Base-by-base conservation (phyloP, 805 yeast genomes). In the Saccharomycopsis guyanensis region DNA sequence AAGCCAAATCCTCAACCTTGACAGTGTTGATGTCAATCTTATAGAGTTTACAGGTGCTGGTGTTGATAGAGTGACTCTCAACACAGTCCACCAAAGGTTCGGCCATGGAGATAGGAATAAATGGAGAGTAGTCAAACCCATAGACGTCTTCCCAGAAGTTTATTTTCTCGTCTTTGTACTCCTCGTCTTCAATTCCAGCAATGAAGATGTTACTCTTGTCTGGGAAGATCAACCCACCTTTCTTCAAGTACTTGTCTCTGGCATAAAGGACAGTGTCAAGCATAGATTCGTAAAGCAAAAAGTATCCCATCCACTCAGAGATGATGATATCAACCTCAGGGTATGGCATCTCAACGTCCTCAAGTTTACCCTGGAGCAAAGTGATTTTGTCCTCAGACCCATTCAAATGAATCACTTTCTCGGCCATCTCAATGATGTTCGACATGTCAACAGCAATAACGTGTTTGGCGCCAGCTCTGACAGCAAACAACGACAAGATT, bases 281-380 rank as follows among this genome's bases (percentile, higher is more conserved):
- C 99, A 93, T 93, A 51, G 96, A 86, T 72, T 93, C 99, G 63
- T 91, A 93, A 47, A 94, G 72, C 56, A 94, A 66, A 60, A 93
- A 93, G 66, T 93, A 93, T 15, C 99, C 99, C 99, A 93, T 93
- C 99, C 99, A 93, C 66, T 93, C 99, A 53, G 93, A 81, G 51
- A 93, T 81, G 55, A 93, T 93, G 57, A 93, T 91, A 63, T 93
- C 99, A 46, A 93, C 99, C 61, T 84, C 71, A 46, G 80, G 79
- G 55, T 74, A 89, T 34, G 97, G 97, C 56, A 93, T 70, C 38
- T 65, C 73, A 47, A 94, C 86, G 59, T 93, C 98, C 68, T 93
- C 99, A 65, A 93, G 73, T 61, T 93, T 93, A 40, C 98, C 98
- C 65, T 84, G 82, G 43, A 91, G 66, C 49, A 91, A 69, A 31